These are phyloP conservation scores for Barbarea vulgaris DNA, from an alignment of 345 rosid species.

Conservation along the genomic window DNA sequence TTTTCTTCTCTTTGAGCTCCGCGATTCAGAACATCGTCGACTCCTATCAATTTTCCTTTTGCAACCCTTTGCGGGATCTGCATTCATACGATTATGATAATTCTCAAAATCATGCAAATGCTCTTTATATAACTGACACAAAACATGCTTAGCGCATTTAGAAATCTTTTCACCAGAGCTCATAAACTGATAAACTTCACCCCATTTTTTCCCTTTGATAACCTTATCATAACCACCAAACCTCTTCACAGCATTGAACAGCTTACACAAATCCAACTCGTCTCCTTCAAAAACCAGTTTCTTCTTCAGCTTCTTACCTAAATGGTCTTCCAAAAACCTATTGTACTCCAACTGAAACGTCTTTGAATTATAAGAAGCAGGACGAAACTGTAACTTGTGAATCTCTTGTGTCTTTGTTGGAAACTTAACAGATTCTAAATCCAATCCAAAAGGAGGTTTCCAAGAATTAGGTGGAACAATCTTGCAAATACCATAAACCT, in stretches of 20 bases:
- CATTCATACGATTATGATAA: constrained; percentile 55
- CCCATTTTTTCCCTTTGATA: constrained; percentile 76
- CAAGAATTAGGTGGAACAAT: constrained; percentile 84
- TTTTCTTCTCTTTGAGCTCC: constrained; percentile 59
- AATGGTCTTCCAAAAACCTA: constrained; percentile 71
- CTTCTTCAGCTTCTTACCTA: constrained; percentile 77
- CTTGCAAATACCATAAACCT: constrained; percentile 87
- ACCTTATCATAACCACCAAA: constrained; percentile 85
- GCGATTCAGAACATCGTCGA: constrained; percentile 38
- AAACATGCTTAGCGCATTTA: constrained; percentile 85
- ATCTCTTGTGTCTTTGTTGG: constrained; percentile 96
- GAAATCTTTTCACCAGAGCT: constrained; percentile 65
- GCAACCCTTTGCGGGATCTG: constrained; percentile 47
- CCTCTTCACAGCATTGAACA: constrained; percentile 91
- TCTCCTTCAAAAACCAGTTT: constrained; percentile 77
- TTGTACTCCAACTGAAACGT: constrained; percentile 87
- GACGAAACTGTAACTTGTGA: constrained; percentile 90
- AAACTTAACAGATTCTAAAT: constrained; percentile 63
- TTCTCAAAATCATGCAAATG: constrained; percentile 82
- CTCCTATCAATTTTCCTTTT: constrained; percentile 53
- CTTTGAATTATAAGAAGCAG: constrained; percentile 81
- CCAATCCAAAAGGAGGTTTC: constrained; percentile 82
- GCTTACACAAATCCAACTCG: constrained; percentile 86
- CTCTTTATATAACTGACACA: constrained; percentile 76
- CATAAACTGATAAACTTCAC: constrained; percentile 77